Percentiles rank a stretch among this genome's conserved stretches.
Evolutionary conservation across 176 grass and related monocot genomes (phyloP).

Genomic region (Ampelocalamus luodianensis): DNA sequence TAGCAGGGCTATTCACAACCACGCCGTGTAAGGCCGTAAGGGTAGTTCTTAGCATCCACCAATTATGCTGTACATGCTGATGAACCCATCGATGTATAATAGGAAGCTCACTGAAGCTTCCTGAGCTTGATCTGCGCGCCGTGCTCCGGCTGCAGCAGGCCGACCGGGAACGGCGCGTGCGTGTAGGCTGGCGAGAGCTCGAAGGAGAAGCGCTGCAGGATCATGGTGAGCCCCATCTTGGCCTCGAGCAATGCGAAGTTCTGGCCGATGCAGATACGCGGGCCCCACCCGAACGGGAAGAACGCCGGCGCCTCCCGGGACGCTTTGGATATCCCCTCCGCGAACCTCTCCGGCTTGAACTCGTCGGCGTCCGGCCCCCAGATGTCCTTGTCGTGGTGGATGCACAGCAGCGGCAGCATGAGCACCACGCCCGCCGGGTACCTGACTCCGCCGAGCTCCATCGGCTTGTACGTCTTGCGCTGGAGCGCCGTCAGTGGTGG

Average conservation of each 20-base stretch:
- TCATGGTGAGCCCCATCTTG: constrained; percentile 68
- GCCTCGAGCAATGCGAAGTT: constrained; percentile 82
- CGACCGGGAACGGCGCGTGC: constrained; percentile 53
- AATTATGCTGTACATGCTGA: constrained; percentile 44
- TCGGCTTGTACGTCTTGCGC: constrained; percentile 47
- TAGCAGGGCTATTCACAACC: no score
- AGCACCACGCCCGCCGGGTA: constrained; percentile 66
- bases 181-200: constrained; percentile 70
- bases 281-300: constrained; percentile 77
- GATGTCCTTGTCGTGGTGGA: constrained; percentile 69
- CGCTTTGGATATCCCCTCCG: constrained; percentile 66
- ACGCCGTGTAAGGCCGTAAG: no score
- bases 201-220: constrained; percentile 77
- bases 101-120: constrained; percentile 33
- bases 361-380: constrained; percentile 64
- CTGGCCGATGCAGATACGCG: constrained; percentile 72
- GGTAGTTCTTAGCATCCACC: constrained; percentile 12
- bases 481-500: constrained; percentile 39
- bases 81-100: background rate
- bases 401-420: constrained; percentile 45
- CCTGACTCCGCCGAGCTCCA: constrained; percentile 52
- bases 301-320: constrained; percentile 51
- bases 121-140: constrained; percentile 67
- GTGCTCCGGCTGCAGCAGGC: constrained; percentile 65
- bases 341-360: constrained; percentile 79